Evolutionary conservation across 108 stramenopile genomes (phyloP), one percentile per base, ranked within the genome.

Genomic region (Epithemia pelagica): DNA sequence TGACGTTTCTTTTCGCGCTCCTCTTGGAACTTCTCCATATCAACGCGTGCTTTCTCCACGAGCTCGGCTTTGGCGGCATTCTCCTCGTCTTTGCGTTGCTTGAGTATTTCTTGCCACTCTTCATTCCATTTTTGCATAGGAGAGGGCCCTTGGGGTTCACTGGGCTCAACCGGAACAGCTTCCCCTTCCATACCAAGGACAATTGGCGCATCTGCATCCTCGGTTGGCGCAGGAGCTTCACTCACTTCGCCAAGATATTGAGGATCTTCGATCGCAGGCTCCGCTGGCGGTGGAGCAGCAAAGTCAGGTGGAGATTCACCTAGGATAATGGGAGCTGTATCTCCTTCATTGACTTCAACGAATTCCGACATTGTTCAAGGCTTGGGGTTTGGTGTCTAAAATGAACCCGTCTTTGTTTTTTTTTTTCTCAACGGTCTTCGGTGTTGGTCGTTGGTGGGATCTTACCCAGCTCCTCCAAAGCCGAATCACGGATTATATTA

Each of bases 121-220:
- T 86, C 86, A 74, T 94, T 91, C 77, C 78, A 94, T 63, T 83
- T 86, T 37, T 81, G 70, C 93, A 91, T 90, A 59, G 88, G 81
- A 27, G 86, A 74, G 1, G 82, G 68, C 22, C 64, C 73, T 23
- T 51, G 28, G 5, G 65, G 30, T 30, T 27, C 61, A 20, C 31
- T 53, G 7, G 74, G 46, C 23, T 60, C 65, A 33, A 33, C 64
- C 0, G 52, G 29, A 28, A 23, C 52, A 8, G 55, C 59, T 33
- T 76, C 78, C 21, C 61, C 72, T 21, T 29, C 65, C n/a, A 7
- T 57, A 28, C 74, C 74, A 61, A 74, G 32, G 54, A 74, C 15
- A 46, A 74, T 67, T 0, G 63, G 59, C 18, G 52, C 69, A 20
- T 73, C 72, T 21, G 52, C 69, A 19, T 73, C 72, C 21, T 60